Percentiles rank a stretch among this genome's conserved stretches.
phyloP scores from a whole-genome alignment of 179 eudicot species.

The Silene coronaria region DNA sequence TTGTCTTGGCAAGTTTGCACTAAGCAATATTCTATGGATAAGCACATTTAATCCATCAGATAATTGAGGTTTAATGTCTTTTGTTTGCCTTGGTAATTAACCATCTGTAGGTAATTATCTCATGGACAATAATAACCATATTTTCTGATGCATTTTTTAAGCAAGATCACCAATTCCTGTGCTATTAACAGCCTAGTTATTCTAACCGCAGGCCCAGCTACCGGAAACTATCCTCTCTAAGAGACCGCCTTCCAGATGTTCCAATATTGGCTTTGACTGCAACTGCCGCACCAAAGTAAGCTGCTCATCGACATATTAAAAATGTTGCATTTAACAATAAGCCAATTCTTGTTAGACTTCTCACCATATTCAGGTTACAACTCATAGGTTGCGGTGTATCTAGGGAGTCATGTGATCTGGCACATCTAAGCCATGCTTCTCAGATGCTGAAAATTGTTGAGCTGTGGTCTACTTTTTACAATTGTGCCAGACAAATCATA shows the following conservation, averaged over 20 bases:
- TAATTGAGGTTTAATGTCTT: neutral
- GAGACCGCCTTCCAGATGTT: constrained; percentile 53
- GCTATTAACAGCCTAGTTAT: constrained; percentile 4
- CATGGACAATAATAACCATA: neutral
- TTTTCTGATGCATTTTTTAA: neutral
- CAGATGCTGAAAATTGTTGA: neutral
- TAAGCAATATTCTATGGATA: no score
- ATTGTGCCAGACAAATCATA: neutral
- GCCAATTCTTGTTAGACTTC: neutral
- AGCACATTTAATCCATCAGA: neutral
- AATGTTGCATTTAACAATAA: neutral
- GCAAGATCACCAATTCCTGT: neutral
- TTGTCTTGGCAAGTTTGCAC: neutral
- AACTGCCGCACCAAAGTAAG: constrained; percentile 98
- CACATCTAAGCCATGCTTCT: neutral
- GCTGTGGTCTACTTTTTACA: neutral
- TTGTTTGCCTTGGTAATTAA: neutral
- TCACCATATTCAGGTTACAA: neutral
- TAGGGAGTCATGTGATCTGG: constrained; percentile 2
- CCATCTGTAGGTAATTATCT: neutral
- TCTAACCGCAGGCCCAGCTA: constrained; percentile 73
- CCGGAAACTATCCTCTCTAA: constrained; percentile 81
- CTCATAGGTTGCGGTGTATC: neutral
- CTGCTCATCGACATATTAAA: neutral
- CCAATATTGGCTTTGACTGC: constrained; percentile 96